phyloP scores from a whole-genome alignment of 176 grass and related monocot species.

The Hordeum marinum region DNA sequence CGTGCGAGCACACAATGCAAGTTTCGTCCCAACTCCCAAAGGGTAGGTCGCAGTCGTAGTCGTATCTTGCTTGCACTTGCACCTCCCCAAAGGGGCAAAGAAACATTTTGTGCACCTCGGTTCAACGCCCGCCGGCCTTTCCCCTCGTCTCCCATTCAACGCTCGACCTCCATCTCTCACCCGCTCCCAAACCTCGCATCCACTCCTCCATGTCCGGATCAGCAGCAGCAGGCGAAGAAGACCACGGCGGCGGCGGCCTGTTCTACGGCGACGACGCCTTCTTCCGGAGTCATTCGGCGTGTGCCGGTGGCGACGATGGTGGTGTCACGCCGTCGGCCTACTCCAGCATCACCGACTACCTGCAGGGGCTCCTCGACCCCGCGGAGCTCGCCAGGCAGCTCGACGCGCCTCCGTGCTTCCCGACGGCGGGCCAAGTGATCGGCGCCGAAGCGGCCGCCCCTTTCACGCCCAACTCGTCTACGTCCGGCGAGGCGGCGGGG shows the following conservation, averaged over 20 bases:
- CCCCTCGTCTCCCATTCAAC: neutral
- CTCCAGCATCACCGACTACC: neutral
- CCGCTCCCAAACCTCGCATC: neutral
- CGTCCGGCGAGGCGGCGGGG: conserved; percentile 22
- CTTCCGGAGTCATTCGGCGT: neutral
- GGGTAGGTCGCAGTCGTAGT: too few relatives aligned
- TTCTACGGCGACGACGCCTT: neutral
- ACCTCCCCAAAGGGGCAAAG: neutral
- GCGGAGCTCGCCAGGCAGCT: neutral
- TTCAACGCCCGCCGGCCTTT: too few relatives aligned
- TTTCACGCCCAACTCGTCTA: conserved; percentile 37
- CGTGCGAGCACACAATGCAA: neutral
- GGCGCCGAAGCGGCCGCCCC: neutral
- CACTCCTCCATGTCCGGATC: neutral
- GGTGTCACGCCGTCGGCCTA: neutral
- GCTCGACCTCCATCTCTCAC: neutral
- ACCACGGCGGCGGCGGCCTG: too few relatives aligned
- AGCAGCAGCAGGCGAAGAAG: neutral
- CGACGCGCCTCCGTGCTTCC: neutral
- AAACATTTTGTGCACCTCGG: neutral
- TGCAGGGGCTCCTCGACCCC: neutral
- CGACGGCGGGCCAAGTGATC: neutral
- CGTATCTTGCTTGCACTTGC: too few relatives aligned
- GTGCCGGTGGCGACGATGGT: neutral
- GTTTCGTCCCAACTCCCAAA: neutral